Conservation (phyloP, 2,329 filamentous ascomycete species). For the Ascocoryne sarcoides region DNA sequence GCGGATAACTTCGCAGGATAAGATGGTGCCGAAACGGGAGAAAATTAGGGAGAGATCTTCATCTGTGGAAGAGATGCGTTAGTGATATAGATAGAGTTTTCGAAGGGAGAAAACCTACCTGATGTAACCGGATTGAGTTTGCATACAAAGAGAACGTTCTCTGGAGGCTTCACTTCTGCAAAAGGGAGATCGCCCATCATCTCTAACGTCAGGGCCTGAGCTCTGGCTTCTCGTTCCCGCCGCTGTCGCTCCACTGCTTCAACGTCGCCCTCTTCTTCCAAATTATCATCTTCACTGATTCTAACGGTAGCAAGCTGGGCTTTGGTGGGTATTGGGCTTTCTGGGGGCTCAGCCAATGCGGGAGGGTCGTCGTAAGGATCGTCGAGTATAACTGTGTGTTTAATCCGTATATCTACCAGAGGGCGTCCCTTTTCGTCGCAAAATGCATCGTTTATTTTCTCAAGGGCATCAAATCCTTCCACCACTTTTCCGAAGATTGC, state of each 20-base stretch:
- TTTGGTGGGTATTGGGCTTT: conserved; percentile 72
- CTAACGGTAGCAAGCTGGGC: conserved; percentile 85
- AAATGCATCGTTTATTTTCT: conserved; percentile 87
- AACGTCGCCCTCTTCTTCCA: conserved; percentile 68
- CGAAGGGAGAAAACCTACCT: conserved; percentile 30
- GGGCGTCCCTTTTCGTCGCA: conserved; percentile 80
- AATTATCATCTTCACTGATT: conserved; percentile 79
- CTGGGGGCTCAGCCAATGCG: conserved; percentile 65
- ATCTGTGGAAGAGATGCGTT: conserved; percentile 38
- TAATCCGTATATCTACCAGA: conserved; percentile 87
- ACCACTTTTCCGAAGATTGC: conserved; percentile 92
- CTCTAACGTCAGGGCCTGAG: conserved; percentile 89
- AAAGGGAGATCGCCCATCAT: conserved; percentile 98
- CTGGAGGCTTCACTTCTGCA: conserved; percentile 92
- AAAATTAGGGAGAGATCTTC: conserved; percentile 95
- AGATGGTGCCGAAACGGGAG: conserved; percentile 87
- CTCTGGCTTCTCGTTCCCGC: conserved; percentile 81
- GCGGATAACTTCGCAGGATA: conserved; percentile 92
- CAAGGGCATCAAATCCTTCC: conserved; percentile 87
- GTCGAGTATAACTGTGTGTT: conserved; percentile 85
- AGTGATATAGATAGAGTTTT: background rate
- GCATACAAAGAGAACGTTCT: conserved; percentile 97
- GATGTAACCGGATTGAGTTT: conserved; percentile 95
- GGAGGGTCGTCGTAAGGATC: conserved; percentile 82
- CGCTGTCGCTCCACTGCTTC: conserved; percentile 70